Conservation (phyloP, 371 early-diverging fungal genomes). For the Mucor irregularis region DNA sequence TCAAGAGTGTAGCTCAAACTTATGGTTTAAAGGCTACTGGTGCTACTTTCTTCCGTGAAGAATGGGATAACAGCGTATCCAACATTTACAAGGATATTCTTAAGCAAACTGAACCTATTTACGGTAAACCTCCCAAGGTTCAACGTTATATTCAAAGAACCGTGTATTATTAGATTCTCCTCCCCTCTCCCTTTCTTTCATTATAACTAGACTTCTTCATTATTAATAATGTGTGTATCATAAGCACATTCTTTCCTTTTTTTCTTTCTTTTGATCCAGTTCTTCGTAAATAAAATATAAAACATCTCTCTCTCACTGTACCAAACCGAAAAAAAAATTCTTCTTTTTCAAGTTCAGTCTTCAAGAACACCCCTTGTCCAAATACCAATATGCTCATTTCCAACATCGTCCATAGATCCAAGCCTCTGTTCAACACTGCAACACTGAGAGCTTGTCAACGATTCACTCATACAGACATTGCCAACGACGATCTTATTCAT, state of each 20-base stretch:
- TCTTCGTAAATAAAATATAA: too few relatives aligned
- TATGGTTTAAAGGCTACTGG: conserved; percentile 53
- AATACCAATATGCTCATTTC: too few relatives aligned
- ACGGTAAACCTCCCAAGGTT: conserved; percentile 59
- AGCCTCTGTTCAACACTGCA: background rate
- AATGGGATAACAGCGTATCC: conserved; percentile 72
- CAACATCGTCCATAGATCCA: too few relatives aligned
- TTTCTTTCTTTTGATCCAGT: too few relatives aligned
- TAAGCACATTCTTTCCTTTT: too few relatives aligned
- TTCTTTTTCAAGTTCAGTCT: too few relatives aligned
- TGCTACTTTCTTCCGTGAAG: conserved; percentile 76
- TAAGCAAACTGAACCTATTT: conserved; percentile 49
- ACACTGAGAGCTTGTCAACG: background rate
- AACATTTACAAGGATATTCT: conserved; percentile 70
- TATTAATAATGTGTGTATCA: too few relatives aligned
- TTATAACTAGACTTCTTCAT: background rate
- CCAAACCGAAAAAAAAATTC: too few relatives aligned
- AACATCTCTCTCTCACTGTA: too few relatives aligned
- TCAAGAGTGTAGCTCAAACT: conserved; percentile 47
- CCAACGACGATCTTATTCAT: conserved; percentile 49
- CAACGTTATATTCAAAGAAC: conserved; percentile 55
- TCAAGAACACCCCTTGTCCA: too few relatives aligned
- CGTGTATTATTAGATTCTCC: conserved; percentile 46
- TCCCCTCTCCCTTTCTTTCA: background rate
- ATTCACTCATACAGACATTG: conserved; percentile 3